Conservation (phyloP, 2,329 filamentous ascomycete species). For the Aspergillus chevalieri region DNA sequence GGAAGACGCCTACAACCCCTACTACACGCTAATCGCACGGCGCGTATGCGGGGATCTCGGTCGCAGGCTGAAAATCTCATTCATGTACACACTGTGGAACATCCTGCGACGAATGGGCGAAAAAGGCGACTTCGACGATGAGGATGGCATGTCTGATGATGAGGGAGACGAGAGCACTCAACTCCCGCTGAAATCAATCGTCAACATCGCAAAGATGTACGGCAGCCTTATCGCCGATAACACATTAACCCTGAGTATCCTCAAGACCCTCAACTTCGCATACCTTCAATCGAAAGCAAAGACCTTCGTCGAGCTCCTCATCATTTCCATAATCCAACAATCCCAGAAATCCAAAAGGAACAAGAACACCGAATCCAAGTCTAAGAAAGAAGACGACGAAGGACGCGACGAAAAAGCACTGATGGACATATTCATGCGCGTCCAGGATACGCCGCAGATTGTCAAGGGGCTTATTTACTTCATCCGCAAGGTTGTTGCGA, state of each 20-base stretch:
- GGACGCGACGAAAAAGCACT: conserved; percentile 52
- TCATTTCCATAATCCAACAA: conserved; percentile 68
- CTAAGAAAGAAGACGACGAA: conserved; percentile 14
- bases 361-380: conserved; percentile 18
- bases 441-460: conserved; percentile 60
- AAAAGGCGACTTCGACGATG: conserved; percentile 53
- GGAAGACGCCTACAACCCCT: conserved; percentile 82
- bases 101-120: conserved; percentile 83
- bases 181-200: conserved; percentile 52
- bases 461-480: conserved; percentile 73
- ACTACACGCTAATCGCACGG: conserved; percentile 80
- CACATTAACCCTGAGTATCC: conserved; percentile 50
- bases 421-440: conserved; percentile 60
- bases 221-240: conserved; percentile 56
- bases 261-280: conserved; percentile 66
- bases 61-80: conserved; percentile 70
- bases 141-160: conserved; percentile 53
- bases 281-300: conserved; percentile 70
- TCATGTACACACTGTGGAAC: conserved; percentile 82
- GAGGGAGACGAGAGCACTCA: conserved; percentile 46
- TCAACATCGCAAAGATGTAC: conserved; percentile 64
- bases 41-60: conserved; percentile 63
- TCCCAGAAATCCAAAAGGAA: conserved; percentile 47
- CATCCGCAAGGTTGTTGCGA: conserved; percentile 65
- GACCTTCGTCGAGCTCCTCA: conserved; percentile 71